Evolutionary conservation across 1,284 basidiomycete genomes (phyloP).

Genomic region (Puccinia coronata): DNA sequence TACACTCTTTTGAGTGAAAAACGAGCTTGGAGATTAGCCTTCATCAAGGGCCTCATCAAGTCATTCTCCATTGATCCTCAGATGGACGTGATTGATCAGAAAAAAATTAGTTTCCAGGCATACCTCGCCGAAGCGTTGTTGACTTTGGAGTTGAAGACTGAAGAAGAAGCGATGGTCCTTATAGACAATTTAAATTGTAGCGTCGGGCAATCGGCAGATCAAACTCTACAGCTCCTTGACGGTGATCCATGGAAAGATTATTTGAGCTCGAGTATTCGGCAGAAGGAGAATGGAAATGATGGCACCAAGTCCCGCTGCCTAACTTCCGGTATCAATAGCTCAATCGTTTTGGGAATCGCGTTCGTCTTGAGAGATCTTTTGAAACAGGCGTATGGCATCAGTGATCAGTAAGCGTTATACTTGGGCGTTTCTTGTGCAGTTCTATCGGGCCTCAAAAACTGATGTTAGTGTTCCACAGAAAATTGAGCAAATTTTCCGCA

Average conservation of each 20-base stretch:
- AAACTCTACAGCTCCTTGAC: slow-evolving; percentile 62
- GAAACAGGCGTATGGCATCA: slow-evolving; percentile 75
- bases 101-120: slow-evolving; percentile 76
- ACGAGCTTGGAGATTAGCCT: slow-evolving; percentile 77
- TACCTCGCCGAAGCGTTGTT: slow-evolving; percentile 95
- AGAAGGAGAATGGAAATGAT: slow-evolving; percentile 55
- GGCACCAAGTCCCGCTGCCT: neutral
- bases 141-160: slow-evolving; percentile 86
- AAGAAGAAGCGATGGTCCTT: slow-evolving; percentile 85
- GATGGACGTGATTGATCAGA: slow-evolving; percentile 60
- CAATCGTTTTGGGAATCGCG: slow-evolving; percentile 74
- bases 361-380: slow-evolving; percentile 81
- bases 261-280: slow-evolving; percentile 56
- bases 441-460: neutral
- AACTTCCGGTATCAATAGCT: slow-evolving; percentile 60
- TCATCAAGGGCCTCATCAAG: slow-evolving; percentile 77
- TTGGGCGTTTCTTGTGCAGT: neutral
- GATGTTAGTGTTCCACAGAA: slow-evolving; percentile 9
- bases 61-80: slow-evolving; percentile 71
- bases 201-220: slow-evolving; percentile 80
- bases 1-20: slow-evolving; percentile 87
- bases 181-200: slow-evolving; percentile 77
- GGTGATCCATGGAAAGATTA: slow-evolving; percentile 37
- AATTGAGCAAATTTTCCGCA: slow-evolving; percentile 32
- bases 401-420: slow-evolving; percentile 72